Base-by-base conservation (phyloP, 2,329 filamentous ascomycete genomes). In the Beauveria sp. region DNA sequence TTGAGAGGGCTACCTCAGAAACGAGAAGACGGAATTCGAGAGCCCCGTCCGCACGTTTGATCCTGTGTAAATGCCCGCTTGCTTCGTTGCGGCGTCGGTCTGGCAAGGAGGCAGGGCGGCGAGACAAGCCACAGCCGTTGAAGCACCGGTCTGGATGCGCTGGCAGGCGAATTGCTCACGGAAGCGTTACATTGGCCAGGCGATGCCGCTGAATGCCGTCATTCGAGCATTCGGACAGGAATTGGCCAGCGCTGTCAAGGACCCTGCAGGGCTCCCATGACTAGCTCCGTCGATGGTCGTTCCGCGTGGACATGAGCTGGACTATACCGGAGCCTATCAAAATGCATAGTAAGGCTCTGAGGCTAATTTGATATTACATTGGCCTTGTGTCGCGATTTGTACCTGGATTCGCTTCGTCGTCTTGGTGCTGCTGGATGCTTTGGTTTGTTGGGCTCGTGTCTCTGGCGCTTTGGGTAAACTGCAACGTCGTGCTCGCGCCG, bases 41-140 rank as follows among this genome's bases (percentile, higher is more conserved):
- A 56, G 34, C 16, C 56, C 31, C 28, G 49, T 48, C 43, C 43
- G 24, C 54, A 38, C 34, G 49, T 34, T 56, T 42, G 53, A 22
- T 22, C 20, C 4, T 57, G 43, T 38, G 12, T 49, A 40, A 4
- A 38, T 57, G 28, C 54, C 38, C 24, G n/a, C n/a, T 16, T 16
- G n/a, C 55, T 38, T 38, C 34, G 34, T 38, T 38, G 34, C 34
- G 34, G 34, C 34, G 34, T 38, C 34, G 34, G 12, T 38, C 12
- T 38, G 14, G 34, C 34, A 38, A 38, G 5, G 34, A 18, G 46
- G 38, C 24, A 51, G 45, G 38, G 38, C 56, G 50, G 49, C 58
- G 50, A 60, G 58, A 60, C 58, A 60, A 60, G 58, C 58, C 49
- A 60, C 58, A 38, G 42, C 20, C 48, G 40, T 48, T 60, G 49